phyloP scores from a whole-genome alignment of 1,284 basidiomycete genomes.

The Cutaneotrichosporon sp. region DNA sequence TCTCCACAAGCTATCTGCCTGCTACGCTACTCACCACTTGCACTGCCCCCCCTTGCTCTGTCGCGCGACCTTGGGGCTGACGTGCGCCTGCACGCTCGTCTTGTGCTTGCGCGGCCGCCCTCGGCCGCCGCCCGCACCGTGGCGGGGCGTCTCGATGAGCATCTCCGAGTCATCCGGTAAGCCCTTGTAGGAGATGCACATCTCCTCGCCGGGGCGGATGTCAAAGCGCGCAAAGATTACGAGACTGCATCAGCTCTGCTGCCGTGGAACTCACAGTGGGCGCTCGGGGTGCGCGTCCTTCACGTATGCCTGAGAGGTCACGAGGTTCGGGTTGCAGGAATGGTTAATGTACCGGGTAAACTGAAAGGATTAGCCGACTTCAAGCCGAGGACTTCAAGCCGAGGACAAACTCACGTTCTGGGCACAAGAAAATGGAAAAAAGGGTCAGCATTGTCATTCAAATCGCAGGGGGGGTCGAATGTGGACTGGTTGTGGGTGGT shows the following conservation, averaged over 20 bases:
- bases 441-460: constrained; percentile 55
- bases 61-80: constrained; percentile 11
- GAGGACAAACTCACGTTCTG: constrained; percentile 16
- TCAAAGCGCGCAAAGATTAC: constrained; percentile 69
- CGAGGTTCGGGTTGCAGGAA: constrained; percentile 83
- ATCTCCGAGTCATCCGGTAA: constrained; percentile 30
- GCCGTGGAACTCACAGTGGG: constrained; percentile 58
- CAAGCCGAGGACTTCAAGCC: background rate
- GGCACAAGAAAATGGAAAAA: constrained; percentile 63
- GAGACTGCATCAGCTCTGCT: constrained; percentile 51
- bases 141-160: background rate
- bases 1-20: no score
- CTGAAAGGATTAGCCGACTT: constrained; percentile 25
- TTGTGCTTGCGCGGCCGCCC: constrained; percentile 19
- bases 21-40: constrained; percentile 5
- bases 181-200: constrained; percentile 81
- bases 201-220: constrained; percentile 68
- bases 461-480: constrained; percentile 14
- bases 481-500: background rate
- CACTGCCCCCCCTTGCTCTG: constrained; percentile 6
- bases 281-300: constrained; percentile 56
- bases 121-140: background rate
- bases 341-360: constrained; percentile 63
- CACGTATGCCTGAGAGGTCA: constrained; percentile 67
- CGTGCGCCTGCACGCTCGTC: constrained; percentile 29